Evolutionary conservation across 1,284 basidiomycete genomes (phyloP), one percentile per base, ranked within the genome.

Genomic region (Austropuccinia psidii): DNA sequence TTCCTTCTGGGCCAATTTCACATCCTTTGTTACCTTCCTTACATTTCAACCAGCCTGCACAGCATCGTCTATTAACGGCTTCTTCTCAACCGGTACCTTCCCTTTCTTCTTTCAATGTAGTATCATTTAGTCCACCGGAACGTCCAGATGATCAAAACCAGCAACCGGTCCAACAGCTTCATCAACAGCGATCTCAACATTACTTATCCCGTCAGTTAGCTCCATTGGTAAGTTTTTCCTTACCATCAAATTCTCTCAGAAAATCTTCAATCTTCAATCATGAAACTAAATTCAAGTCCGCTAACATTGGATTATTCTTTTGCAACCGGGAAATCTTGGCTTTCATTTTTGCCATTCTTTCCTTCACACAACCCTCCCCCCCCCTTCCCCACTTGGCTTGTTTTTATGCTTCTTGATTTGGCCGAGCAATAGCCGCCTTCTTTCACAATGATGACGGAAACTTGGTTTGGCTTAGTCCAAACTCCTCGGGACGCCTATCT

Each of bases 401-500:
- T 49, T n/a, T 24, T 24, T 49, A 17, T 49, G n/a, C 47, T 13
- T n/a, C 27, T 1, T 49, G 3, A 2, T 19, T 49, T n/a, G n/a
- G n/a, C n/a, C n/a, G n/a, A n/a, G n/a, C n/a, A n/a, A 11, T 54
- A 73, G 72, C 61, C 72, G 19, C 39, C 61, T 15, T 57, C 60
- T 13, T 73, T 73, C 45, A 73, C 61, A 27, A 73, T 73, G 72
- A 73, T 73, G 72, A 33, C 60, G 31, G 78, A 78, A 37, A 75
- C 74, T 31, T 78, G 76, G 74, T 78, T 77, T 55, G 78, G 78
- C 0, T 41, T 74, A 8, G 66, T 78, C 47, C 75, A 58, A 45
- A 76, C 77, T 4, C 77, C 73, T 0, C 70, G 75, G 5, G 77
- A 78, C 43, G 78, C 78, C 13, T 76, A 77, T 33, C 75, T 77